Evolutionary conservation across 2,329 filamentous ascomycete species (phyloP), one percentile per base, ranked within the genome.

Genomic region (Sclerotinia trifoliorum): DNA sequence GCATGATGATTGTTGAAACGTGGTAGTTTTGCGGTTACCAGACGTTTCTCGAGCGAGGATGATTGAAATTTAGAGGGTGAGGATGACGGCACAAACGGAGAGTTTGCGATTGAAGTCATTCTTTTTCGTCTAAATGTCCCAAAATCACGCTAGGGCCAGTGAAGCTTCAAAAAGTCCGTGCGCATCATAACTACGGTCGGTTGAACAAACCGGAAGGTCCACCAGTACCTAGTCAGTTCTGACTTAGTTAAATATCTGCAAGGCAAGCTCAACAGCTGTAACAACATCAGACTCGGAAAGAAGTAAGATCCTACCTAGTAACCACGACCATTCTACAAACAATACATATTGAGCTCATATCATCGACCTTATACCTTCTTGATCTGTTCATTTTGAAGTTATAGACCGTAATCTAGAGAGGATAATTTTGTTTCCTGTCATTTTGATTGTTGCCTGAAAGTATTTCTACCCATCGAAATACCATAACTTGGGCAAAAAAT

Each of bases 401-500:
- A 19, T 35, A 39, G 60, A 26, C 21, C 49, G 13, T 39, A 42
- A 32, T 1, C 24, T 62, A 49, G 54, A 26, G 48, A 51, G 48
- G 21, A 46, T 42, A 52, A 26, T 42, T 32, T 32, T 39, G 46
- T 62, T 52, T 55, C 39, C 44, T 54, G 32, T 54, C 24, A 54
- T 69, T 64, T 66, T 48, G 56, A 70, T 68, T 67, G 29, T 69
- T 69, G 70, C 70, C 72, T 77, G 73, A 75, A 79, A 78, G 79
- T 83, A 83, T 80, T 82, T 83, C 79, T 82, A 73, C 74, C 68
- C 68, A 62, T 65, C 56, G 68, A 70, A 68, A 70, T 68, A 68
- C 62, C 75, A 71, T 74, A 67, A 73, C 66, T 74, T 72, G 74
- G 74, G 80, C 80, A 73, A 81, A 81, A 76, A 79, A 86, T 86